These are phyloP conservation scores for Malassezia furfur DNA, from an alignment of 1,284 basidiomycete genomes.

Conservation along the genomic window DNA sequence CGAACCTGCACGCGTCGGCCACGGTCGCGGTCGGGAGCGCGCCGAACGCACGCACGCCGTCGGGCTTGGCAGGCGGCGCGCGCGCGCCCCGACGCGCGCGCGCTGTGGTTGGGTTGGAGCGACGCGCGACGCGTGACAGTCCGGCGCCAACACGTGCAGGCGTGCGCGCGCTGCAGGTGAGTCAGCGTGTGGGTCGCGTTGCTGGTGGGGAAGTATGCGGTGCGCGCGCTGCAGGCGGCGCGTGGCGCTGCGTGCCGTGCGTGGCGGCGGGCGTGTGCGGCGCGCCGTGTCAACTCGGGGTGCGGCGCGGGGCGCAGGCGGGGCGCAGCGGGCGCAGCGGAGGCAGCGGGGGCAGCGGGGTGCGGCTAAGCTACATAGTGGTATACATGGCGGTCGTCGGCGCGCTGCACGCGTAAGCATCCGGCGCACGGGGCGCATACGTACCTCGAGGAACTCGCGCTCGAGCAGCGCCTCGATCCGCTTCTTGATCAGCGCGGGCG, in stretches of 20 bases:
- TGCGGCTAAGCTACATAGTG: slow-evolving; percentile 28
- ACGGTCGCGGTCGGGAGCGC: not conserved
- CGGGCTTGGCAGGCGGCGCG: not conserved
- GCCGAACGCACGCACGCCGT: not conserved
- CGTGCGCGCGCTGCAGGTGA: not conserved
- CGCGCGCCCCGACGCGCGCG: not conserved
- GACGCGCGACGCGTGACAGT: not conserved
- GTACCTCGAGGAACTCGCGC: slow-evolving; percentile 46
- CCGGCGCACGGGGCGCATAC: not conserved
- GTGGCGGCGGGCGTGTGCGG: not conserved
- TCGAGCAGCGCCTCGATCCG: slow-evolving; percentile 89
- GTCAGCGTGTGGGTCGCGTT: not conserved
- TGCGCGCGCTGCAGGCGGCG: not conserved
- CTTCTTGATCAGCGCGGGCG: slow-evolving; percentile 79
- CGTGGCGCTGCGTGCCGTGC: not conserved
- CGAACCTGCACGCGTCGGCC: too few relatives aligned
- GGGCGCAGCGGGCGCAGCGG: too few relatives aligned
- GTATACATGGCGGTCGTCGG: slow-evolving; percentile 29
- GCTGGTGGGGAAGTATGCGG: not conserved
- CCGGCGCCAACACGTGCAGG: not conserved
- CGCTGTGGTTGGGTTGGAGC: slow-evolving; percentile 1
- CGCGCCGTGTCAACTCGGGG: too few relatives aligned
- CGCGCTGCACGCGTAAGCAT: slow-evolving; percentile 14
- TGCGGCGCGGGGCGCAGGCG: too few relatives aligned
- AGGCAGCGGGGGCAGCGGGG: too few relatives aligned